These are phyloP conservation scores for Lumnitzera littorea DNA, from an alignment of 345 rosid genomes.

Conservation along the genomic window DNA sequence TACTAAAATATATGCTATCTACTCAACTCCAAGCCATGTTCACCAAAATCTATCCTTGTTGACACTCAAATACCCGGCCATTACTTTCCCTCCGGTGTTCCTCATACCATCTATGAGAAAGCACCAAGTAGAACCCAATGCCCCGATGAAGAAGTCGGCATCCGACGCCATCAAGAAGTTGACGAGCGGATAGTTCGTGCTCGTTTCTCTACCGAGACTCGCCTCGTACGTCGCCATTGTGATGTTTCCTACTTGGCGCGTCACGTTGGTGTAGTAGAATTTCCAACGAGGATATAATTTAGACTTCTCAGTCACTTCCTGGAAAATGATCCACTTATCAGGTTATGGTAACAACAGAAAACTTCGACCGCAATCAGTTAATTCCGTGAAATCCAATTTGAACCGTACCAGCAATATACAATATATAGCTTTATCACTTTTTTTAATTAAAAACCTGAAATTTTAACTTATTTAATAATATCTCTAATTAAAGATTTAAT, in stretches of 20 bases:
- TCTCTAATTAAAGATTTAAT: too few species aligned
- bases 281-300: constrained; percentile 46
- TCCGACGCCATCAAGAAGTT: constrained; percentile 91
- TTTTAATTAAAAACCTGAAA: too few species aligned
- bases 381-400: too few species aligned
- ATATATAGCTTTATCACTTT: too few species aligned
- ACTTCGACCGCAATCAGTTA: too few species aligned
- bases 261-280: constrained; percentile 74
- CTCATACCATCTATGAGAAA: constrained; percentile 95
- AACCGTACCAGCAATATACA: too few species aligned
- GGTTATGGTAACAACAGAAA: not conserved
- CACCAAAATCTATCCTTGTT: constrained; percentile 97
- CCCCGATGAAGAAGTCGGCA: constrained; percentile 84
- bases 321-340: not conserved
- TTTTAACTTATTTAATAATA: too few species aligned
- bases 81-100: constrained; percentile 89
- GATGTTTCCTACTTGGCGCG: constrained; percentile 68
- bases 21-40: not conserved
- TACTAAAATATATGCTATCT: not conserved
- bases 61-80: constrained; percentile 90
- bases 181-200: constrained; percentile 89
- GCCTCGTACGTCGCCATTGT: constrained; percentile 83
- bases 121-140: constrained; percentile 97
- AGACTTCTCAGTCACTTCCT: constrained; percentile 65
- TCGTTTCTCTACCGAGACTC: constrained; percentile 83